These are phyloP conservation scores for Pleurotus citrinopileatus DNA, from an alignment of 768 basidiomycete genomes.

Conservation along the genomic window DNA sequence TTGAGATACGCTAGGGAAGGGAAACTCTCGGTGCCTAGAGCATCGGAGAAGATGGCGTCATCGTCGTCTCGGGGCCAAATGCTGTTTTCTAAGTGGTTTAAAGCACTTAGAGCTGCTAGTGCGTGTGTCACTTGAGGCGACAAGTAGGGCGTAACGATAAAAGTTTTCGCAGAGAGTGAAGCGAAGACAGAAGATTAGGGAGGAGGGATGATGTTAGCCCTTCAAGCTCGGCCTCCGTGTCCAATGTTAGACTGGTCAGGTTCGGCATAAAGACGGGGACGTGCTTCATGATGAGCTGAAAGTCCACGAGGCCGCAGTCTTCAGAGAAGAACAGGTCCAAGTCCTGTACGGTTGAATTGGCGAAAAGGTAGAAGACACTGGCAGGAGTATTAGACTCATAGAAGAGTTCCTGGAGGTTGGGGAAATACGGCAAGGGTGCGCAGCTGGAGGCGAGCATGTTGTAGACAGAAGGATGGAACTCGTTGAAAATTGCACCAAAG, in stretches of 20 bases:
- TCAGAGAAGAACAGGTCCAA: too few relatives aligned
- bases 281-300: background rate
- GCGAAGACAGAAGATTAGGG: background rate
- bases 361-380: background rate
- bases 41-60: background rate
- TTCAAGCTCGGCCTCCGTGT: background rate
- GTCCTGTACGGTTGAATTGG: background rate
- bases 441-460: background rate
- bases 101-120: background rate
- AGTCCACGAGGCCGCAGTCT: too few relatives aligned
- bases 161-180: background rate
- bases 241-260: background rate
- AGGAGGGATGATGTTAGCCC: background rate
- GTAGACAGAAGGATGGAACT: background rate
- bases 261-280: background rate
- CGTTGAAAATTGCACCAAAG: background rate
- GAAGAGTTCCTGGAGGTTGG: background rate
- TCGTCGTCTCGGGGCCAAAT: background rate
- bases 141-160: background rate
- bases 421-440: background rate
- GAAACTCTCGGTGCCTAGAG: background rate
- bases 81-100: background rate
- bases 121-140: background rate
- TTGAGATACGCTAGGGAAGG: background rate
- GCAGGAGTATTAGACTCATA: background rate